Evolutionary conservation across 1,139 yeast genomes (phyloP).

Genomic region (Protomyces arabidopsidicola): DNA sequence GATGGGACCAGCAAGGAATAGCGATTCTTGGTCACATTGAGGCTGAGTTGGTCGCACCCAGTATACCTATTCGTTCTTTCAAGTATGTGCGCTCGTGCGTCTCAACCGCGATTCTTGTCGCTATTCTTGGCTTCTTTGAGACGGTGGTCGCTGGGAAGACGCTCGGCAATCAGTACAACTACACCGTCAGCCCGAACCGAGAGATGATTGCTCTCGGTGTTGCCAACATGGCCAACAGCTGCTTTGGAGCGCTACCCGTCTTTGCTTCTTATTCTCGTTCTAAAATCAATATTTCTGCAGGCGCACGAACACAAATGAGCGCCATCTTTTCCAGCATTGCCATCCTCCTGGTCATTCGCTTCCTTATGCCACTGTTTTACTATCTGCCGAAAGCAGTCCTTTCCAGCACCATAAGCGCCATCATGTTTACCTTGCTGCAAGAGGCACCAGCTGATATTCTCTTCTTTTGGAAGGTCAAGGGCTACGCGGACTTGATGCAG

Average conservation of each 20-base stretch:
- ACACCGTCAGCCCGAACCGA: slow-evolving; percentile 47
- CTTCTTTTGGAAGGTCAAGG: slow-evolving; percentile 69
- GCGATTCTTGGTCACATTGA: slow-evolving; percentile 65
- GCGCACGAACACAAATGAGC: slow-evolving; percentile 78
- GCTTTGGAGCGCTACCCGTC: slow-evolving; percentile 80
- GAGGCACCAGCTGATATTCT: slow-evolving; percentile 78
- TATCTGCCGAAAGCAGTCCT: slow-evolving; percentile 76
- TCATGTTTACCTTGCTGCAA: slow-evolving; percentile 72
- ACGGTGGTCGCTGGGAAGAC: slow-evolving; percentile 87
- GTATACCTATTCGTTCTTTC: slow-evolving; percentile 47
- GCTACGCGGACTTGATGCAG: slow-evolving; percentile 72
- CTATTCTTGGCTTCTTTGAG: slow-evolving; percentile 87
- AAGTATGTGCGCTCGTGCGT: slow-evolving; percentile 42
- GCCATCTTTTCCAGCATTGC: slow-evolving; percentile 75
- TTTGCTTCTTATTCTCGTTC: slow-evolving; percentile 97
- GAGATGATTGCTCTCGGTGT: slow-evolving; percentile 60
- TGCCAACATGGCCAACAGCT: slow-evolving; percentile 61
- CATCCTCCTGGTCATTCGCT: slow-evolving; percentile 62
- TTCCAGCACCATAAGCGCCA: slow-evolving; percentile 73
- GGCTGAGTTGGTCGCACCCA: slow-evolving; percentile 43
- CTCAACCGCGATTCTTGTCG: slow-evolving; percentile 57
- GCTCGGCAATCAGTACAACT: slow-evolving; percentile 41
- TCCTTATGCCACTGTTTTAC: slow-evolving; percentile 59
- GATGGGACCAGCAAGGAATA: slow-evolving; percentile 59
- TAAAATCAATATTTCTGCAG: slow-evolving; percentile 77